Base-by-base conservation (phyloP, 2,329 filamentous ascomycete genomes). In the Beauveria scarabaeidicola region DNA sequence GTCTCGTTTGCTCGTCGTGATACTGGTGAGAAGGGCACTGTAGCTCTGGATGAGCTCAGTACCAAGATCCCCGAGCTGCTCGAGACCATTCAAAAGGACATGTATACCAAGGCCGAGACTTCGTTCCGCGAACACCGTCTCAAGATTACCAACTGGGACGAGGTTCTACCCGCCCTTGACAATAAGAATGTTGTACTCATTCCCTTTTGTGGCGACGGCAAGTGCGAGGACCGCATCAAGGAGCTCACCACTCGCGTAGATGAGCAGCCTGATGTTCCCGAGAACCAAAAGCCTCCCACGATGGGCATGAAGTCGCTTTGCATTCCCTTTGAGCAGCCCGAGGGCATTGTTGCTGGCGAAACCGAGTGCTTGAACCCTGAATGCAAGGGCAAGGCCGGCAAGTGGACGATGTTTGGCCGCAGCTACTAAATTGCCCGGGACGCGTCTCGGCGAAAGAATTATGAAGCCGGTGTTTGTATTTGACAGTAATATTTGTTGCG, bases 201-300 rank as follows among this genome's bases (percentile, higher is more conserved):
- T 65, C 93, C 93, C 57, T 89, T 91, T 79, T 99, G 95, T 72
- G 79, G 92, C 63, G 88, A 84, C 40, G 76, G 77, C 65, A 85
- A 89, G 72, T 97, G 93, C 70, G 93, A 97, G 76, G 93, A 97
- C 68, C 85, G 90, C 73, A 91, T 97, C 78, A 97, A 97, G 83
- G 91, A 95, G 60, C 81, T 92, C 71, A 96, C 90, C 63, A 90
- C 89, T 47, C 87, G 88, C 64, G 89, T 86, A 66, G 86, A 86
- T 61, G 80, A 85, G 58, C 84, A 79, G 66, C 74, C 78, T 58
- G 74, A 75, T 54, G 72, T 77, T 38, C 78, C 81, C 52, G 81
- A 83, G 63, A 75, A 77, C 65, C 78, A 81, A 65, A 79, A 78
- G 69, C 74, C 76, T 19, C 81, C 81, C 27, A 78, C 77, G 55